A percentile compares a stretch with the other conserved stretches of the same genome.
These are phyloP conservation scores for Rhododendron simsii DNA, from an alignment of 148 eudicot species.

Conservation along the genomic window DNA sequence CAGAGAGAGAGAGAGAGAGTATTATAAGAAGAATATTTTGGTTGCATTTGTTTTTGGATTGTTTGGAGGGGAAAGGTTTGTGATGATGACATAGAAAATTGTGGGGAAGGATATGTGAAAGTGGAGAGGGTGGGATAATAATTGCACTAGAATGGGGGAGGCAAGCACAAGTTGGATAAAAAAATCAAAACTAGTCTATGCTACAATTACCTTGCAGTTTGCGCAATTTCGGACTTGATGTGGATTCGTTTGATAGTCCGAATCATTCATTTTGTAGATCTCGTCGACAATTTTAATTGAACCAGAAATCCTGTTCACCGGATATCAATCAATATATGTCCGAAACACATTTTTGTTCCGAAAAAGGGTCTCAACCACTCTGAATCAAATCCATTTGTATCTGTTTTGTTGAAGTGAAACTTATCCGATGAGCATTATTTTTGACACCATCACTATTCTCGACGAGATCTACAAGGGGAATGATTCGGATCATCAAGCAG, in stretches of 20 bases:
- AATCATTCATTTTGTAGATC: neutral
- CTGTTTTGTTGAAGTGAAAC: too few relatives aligned
- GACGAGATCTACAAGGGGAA: neutral
- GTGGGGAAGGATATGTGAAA: neutral
- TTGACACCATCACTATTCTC: neutral
- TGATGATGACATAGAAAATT: neutral
- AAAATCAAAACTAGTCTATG: neutral
- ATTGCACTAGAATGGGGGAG: neutral
- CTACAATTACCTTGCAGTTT: neutral
- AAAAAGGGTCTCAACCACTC: too few relatives aligned
- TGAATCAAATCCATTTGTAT: too few relatives aligned
- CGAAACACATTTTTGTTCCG: too few relatives aligned
- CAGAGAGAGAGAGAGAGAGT: neutral
- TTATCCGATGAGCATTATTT: too few relatives aligned
- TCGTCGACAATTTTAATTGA: too few relatives aligned
- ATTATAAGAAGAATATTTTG: neutral
- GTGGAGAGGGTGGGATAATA: neutral
- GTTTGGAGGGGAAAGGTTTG: neutral
- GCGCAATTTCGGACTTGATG: neutral
- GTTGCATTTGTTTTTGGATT: neutral
- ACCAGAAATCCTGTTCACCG: too few relatives aligned
- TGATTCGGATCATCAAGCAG: neutral
- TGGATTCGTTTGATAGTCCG: neutral
- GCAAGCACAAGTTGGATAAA: neutral
- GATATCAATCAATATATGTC: too few relatives aligned